Base-by-base conservation (phyloP, 2,329 filamentous ascomycete genomes). In the Lachnellula arida region DNA sequence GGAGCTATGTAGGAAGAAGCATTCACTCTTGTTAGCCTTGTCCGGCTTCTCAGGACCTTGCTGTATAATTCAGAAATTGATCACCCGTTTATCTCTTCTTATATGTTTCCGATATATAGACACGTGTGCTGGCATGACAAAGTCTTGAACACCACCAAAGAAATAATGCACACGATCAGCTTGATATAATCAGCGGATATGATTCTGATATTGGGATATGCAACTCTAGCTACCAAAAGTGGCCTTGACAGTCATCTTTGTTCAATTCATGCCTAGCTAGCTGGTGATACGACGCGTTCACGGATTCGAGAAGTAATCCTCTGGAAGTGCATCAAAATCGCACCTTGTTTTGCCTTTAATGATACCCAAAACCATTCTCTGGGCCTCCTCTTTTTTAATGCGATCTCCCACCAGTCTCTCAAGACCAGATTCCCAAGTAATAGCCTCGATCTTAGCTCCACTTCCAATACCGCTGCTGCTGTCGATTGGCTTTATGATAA, bases 281-380 rank as follows among this genome's bases (percentile, higher is more conserved):
- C 2, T n/a, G 15, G 35, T n/a, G 15, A n/a, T 11, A 5, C 15
- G 35, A 39, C 15, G 11, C 35, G 22, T 22, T 22, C 35, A 39
- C 35, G 15, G 15, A 39, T 12, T 2, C 35, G 35, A 43, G 25
- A 23, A 23, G 49, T 53, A 39, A 28, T 53, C 46, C 11, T 46
- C 19, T 15, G 51, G 51, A 34, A 46, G 39, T 40, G 23, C 32
- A n/a, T 46, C 51, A 34, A 53, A 53, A 46, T 53, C 51, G 51
- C 51, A 53, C 39, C 46, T 28, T 3, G 46, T 15, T 15, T n/a
- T 6, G 15, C 12, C 23, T 46, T 40, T 53, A 40, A 39, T 46
- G 9, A 53, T 19, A 34, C 37, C 22, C 39, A 53, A 39, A 28
- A 40, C 51, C 11, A 35, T 2, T 22, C 32, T 34, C 51, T 53